These are phyloP conservation scores for Pleurotus eryngii DNA, from an alignment of 768 basidiomycete species.

Conservation along the genomic window DNA sequence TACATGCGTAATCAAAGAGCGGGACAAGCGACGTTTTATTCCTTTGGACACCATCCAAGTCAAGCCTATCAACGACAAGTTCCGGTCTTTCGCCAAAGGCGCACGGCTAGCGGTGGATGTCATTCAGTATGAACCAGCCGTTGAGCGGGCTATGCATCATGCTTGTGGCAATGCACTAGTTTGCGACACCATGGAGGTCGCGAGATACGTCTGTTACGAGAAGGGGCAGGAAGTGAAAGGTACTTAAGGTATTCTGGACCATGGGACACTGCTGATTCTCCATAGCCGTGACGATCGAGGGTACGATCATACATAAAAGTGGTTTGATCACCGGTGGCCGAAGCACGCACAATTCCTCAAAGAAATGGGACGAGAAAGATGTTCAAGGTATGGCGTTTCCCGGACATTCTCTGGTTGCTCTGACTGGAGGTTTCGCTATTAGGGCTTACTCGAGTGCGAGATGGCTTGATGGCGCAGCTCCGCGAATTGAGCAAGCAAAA, in stretches of 20 bases:
- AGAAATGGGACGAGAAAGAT: slow-evolving; percentile 95
- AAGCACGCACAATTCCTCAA: slow-evolving; percentile 68
- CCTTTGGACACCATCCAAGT: slow-evolving; percentile 97
- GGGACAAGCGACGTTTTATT: slow-evolving; percentile 97
- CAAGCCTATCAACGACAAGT: slow-evolving; percentile 92
- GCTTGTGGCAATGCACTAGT: slow-evolving; percentile 94
- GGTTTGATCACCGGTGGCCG: slow-evolving; percentile 95
- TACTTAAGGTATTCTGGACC: slow-evolving; percentile 28
- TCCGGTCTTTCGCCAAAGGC: slow-evolving; percentile 86
- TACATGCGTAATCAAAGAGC: slow-evolving; percentile 94
- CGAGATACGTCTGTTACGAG: slow-evolving; percentile 87
- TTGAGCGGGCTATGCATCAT: slow-evolving; percentile 94
- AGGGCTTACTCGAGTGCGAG: slow-evolving; percentile 57
- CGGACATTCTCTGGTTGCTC: not conserved
- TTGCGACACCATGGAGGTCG: slow-evolving; percentile 94
- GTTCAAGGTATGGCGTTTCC: slow-evolving; percentile 58
- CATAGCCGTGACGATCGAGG: slow-evolving; percentile 91
- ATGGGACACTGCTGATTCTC: not conserved
- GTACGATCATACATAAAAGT: slow-evolving; percentile 96
- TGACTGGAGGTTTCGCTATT: not conserved
- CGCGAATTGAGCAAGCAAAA: slow-evolving; percentile 83
- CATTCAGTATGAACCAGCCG: slow-evolving; percentile 75
- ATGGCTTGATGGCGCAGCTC: slow-evolving; percentile 69
- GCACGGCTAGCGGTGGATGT: slow-evolving; percentile 85
- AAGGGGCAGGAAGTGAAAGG: slow-evolving; percentile 97